Evolutionary conservation across 495 filamentous ascomycete genomes (phyloP).

Genomic region (Penicillium antarcticum): DNA sequence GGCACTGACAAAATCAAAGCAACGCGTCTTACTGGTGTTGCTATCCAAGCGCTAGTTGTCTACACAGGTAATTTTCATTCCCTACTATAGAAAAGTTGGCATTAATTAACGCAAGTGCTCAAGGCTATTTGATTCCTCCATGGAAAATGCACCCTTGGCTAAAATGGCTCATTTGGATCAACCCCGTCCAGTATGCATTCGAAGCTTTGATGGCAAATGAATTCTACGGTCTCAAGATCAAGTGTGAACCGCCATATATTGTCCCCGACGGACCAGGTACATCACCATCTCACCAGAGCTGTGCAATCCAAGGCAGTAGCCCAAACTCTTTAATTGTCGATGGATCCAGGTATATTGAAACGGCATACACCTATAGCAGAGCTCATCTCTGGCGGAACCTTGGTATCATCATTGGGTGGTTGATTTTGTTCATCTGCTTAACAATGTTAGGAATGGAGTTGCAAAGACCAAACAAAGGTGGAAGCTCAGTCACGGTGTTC

Average conservation of each 20-base stretch:
- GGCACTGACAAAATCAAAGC: conserved; percentile 33
- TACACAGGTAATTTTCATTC: conserved; percentile 53
- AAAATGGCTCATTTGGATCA: conserved; percentile 72
- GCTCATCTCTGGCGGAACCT: conserved; percentile 63
- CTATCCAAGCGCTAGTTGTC: conserved; percentile 63
- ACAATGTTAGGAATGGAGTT: conserved; percentile 65
- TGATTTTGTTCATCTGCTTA: conserved; percentile 49
- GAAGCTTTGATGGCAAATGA: conserved; percentile 65
- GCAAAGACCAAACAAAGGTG: conserved; percentile 69
- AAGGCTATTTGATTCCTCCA: conserved; percentile 71
- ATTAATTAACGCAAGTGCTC: neutral
- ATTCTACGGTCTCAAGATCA: conserved; percentile 43
- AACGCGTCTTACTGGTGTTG: conserved; percentile 60
- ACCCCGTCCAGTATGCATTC: conserved; percentile 74
- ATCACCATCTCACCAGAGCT: conserved; percentile 53
- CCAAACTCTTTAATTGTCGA: conserved; percentile 48
- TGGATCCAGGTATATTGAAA: conserved; percentile 50
- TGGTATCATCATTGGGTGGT: conserved; percentile 57
- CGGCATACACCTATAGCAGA: conserved; percentile 52
- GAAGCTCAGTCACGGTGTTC: conserved; percentile 67
- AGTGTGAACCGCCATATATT: conserved; percentile 53
- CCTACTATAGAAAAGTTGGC: neutral
- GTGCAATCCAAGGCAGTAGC: conserved; percentile 54
- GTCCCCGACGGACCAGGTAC: conserved; percentile 62
- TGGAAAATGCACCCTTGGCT: conserved; percentile 78